Conservation (phyloP, 23 red algal species). For the Agarophyton chilense region DNA sequence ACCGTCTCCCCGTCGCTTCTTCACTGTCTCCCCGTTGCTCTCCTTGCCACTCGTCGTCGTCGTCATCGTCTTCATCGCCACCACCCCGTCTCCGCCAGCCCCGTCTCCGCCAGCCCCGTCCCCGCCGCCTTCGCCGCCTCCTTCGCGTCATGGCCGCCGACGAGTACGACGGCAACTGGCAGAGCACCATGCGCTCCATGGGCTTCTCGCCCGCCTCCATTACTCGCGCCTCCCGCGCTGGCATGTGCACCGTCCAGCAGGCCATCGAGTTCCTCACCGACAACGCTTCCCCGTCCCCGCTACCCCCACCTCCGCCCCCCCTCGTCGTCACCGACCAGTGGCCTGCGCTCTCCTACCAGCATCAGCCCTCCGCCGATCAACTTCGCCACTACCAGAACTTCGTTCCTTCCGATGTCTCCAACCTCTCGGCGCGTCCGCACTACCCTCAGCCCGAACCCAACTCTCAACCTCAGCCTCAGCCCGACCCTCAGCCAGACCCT, state of each 20-base stretch:
- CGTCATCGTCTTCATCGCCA: not conserved
- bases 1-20: not conserved
- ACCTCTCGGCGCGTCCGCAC: not conserved
- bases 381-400: not conserved
- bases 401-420: not conserved
- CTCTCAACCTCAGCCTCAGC: not conserved
- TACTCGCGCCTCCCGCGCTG: not conserved
- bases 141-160: conserved; percentile 15
- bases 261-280: not conserved
- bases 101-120: not conserved
- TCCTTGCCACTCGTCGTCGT: not conserved
- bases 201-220: not conserved
- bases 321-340: not conserved
- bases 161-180: conserved; percentile 12
- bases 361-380: not conserved
- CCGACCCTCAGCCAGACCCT: too few relatives aligned
- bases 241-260: not conserved
- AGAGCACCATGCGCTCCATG: not conserved
- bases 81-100: not conserved
- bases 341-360: not conserved
- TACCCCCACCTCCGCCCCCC: not conserved
- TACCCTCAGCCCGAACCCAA: not conserved
- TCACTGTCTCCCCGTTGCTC: not conserved
- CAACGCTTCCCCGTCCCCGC: not conserved
- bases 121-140: not conserved